Evolutionary conservation across 2,329 filamentous ascomycete genomes (phyloP), one percentile per base, ranked within the genome.

Genomic region (Xylariomycetidae sp.): DNA sequence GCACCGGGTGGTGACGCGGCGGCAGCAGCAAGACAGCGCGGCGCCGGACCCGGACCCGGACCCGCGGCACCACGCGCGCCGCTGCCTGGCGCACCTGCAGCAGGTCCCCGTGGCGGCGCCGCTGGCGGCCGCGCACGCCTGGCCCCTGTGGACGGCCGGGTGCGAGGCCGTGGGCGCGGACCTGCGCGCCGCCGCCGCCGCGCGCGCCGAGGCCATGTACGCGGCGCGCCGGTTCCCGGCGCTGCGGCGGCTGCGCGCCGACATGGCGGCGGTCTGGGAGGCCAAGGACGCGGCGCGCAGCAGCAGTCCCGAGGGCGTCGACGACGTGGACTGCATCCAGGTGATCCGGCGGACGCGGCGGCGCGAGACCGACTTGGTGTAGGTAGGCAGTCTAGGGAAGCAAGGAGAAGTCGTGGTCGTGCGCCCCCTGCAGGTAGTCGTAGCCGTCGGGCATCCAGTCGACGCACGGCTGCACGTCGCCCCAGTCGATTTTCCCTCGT

Each of bases 361-460:
- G 12, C 27, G 15, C 14, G n/a, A 23, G 8, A n/a, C 24, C 6
- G 7, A 12, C 6, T 14, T 25, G 12, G n/a, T 5, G 6, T 25
- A 12, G 24, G 6, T 14, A 25, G n/a, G 12, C 6, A 6, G 14
- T 34, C 31, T n/a, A 50, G 4, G 44, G 44, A n/a, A 43, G 38
- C 30, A 58, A 37, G 19, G 48, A 39, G 42, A 59, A 58, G 30
- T 58, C 56, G 41, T 58, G 56, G 37, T 56, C 54, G 38, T 59
- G 56, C 31, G 48, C 49, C 3, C 54, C 53, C 29, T 59, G 49
- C 17, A 64, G 48, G 43, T 61, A 58, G 38, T 63, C 53, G 30
- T 59, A 57, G 4, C 52, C 54, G 27, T 58, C 48, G 4, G 48
- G 45, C 23, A 58, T 51, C 55, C 58, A 64, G 22, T 63, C 54